These are phyloP conservation scores for Olyra latifolia DNA, from an alignment of 176 grass and related monocot species.

Conservation along the genomic window DNA sequence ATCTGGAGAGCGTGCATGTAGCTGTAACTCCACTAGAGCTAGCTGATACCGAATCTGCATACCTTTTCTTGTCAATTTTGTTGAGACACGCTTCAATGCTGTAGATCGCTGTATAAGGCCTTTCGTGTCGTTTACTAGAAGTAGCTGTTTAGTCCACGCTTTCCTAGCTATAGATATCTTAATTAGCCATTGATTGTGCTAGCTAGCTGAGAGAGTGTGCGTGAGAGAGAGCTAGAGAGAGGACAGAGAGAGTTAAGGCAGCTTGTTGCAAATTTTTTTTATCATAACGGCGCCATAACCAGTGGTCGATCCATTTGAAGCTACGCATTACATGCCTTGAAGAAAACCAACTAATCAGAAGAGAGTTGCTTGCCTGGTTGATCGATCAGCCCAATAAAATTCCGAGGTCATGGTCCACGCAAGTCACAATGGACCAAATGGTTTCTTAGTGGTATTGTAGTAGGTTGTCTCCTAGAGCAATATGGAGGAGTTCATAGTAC, in stretches of 20 bases:
- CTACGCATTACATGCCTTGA: slow-evolving; percentile 33
- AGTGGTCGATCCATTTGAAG: slow-evolving; percentile 36
- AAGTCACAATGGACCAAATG: background rate
- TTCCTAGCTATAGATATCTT: background rate
- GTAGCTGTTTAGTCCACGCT: background rate
- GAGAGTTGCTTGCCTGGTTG: background rate
- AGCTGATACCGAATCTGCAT: background rate
- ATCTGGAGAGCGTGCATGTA: too few species aligned
- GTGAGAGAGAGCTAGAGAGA: background rate
- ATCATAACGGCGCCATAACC: background rate
- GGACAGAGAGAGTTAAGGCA: background rate
- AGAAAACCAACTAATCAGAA: slow-evolving; percentile 17
- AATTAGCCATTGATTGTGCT: background rate
- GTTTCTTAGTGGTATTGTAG: slow-evolving; percentile 7
- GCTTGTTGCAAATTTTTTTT: background rate
- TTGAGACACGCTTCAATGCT: background rate
- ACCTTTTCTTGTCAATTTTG: background rate
- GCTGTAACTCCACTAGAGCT: too few species aligned
- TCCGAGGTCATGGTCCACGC: slow-evolving; percentile 4
- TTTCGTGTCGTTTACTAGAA: background rate
- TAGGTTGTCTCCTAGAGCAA: slow-evolving; percentile 27
- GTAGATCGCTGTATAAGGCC: background rate
- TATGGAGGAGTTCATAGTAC: too few species aligned
- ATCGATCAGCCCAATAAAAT: background rate
- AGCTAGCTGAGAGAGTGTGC: background rate